Evolutionary conservation across 805 yeast species (phyloP).

Genomic region (Yarrowia sp.): DNA sequence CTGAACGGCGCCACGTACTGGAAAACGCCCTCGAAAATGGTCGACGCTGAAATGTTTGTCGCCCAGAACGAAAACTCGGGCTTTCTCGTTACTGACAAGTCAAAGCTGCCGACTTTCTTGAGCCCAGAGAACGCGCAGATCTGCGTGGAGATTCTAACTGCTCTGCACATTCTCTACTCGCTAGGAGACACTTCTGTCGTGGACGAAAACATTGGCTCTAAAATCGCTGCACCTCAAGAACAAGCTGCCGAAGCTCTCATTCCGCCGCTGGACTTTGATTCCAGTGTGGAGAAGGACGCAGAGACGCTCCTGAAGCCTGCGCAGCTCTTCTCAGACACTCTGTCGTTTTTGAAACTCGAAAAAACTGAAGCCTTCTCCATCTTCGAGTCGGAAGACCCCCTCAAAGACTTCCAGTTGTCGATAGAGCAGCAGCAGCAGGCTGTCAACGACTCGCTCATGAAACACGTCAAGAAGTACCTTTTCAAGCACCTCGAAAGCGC

Average conservation of each 20-base stretch:
- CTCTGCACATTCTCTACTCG: neutral
- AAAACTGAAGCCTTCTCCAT: neutral
- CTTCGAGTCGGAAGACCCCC: neutral
- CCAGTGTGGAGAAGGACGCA: neutral
- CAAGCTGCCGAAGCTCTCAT: neutral
- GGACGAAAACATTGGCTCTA: neutral
- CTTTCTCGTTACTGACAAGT: neutral
- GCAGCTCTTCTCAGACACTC: neutral
- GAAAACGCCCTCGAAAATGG: slow-evolving; percentile 6
- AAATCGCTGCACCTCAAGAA: neutral
- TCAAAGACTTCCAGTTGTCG: neutral
- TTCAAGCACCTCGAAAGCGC: neutral
- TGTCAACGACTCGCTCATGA: neutral
- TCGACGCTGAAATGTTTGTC: slow-evolving; percentile 9
- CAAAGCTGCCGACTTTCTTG: neutral
- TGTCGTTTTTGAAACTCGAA: neutral
- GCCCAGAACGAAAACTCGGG: neutral
- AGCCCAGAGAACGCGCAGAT: neutral
- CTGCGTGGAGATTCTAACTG: slow-evolving; percentile 6
- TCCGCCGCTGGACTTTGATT: neutral
- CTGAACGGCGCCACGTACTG: slow-evolving; percentile 1
- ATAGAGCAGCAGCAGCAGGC: neutral
- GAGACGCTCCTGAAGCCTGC: neutral
- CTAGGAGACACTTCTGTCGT: neutral
- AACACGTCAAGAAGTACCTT: neutral